Conservation (phyloP, 2,329 filamentous ascomycete genomes). For the Purpureocillium takamizusanense region DNA sequence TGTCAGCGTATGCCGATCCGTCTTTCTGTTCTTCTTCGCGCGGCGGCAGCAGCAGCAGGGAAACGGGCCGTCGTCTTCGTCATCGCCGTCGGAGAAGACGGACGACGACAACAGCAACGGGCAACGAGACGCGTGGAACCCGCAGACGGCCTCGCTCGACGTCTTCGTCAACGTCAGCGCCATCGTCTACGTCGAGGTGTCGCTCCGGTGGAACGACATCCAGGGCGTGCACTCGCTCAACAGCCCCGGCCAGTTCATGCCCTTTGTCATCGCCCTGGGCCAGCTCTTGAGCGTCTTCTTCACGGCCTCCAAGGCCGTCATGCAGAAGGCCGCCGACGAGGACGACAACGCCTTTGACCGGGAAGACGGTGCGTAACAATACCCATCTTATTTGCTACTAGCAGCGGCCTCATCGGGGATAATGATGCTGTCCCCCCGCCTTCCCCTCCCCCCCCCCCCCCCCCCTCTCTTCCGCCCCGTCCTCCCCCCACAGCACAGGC, state of each 20-base stretch:
- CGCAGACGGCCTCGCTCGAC: slow-evolving; percentile 4
- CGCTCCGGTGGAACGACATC: slow-evolving; percentile 15
- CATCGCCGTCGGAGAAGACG: too few relatives aligned
- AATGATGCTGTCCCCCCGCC: too few relatives aligned
- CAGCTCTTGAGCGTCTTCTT: slow-evolving; percentile 13
- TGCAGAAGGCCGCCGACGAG: slow-evolving; percentile 1
- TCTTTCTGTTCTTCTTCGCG: too few relatives aligned
- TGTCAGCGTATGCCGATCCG: too few relatives aligned
- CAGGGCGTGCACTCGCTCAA: slow-evolving; percentile 9
- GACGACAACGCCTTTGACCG: slow-evolving; percentile 1
- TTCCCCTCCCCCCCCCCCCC: too few relatives aligned
- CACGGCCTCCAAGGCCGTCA: slow-evolving; percentile 4
- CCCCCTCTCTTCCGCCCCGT: too few relatives aligned
- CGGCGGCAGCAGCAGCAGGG: too few relatives aligned
- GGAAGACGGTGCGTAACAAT: slow-evolving; percentile 3
- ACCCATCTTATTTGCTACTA: too few relatives aligned
- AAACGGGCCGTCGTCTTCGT: too few relatives aligned
- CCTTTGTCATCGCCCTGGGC: slow-evolving; percentile 14
- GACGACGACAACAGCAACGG: too few relatives aligned
- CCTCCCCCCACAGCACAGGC: too few relatives aligned
- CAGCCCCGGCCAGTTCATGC: slow-evolving; percentile 15
- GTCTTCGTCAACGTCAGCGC: slow-evolving; percentile 13
- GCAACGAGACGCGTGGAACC: background rate
- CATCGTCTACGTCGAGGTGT: slow-evolving; percentile 15
- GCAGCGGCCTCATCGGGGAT: too few relatives aligned